Evolutionary conservation across 2,329 filamentous ascomycete species (phyloP), one percentile per base, ranked within the genome.

Genomic region (Aureobasidium zeae): DNA sequence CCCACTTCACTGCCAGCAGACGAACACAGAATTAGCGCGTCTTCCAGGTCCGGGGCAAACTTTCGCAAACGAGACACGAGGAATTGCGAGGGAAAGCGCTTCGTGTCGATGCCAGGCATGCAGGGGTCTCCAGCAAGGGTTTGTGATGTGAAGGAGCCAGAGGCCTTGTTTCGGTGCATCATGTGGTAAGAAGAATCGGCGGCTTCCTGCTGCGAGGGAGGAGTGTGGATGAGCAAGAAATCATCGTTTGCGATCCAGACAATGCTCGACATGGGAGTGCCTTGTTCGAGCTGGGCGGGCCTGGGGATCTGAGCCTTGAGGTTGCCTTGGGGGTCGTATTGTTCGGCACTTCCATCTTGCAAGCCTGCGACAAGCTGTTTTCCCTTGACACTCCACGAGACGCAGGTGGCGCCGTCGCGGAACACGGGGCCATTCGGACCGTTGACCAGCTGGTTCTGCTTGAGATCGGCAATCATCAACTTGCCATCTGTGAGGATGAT

Each of bases 291-390:
- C 46, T 72, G 72, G 5, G 85, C 79, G 2, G 89, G 86, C 47
- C 77, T 77, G 17, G 88, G 86, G 34, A 98, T 84, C 41, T 80
- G 72, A 25, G 74, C 87, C 64, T 89, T 91, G 20, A 76, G 71
- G 29, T 74, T 74, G 34, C 89, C 89, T 53, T 86, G 77, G 0
- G 83, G 85, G 6, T 84, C 86, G 75, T 96, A 81, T 61, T 95
- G 88, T 45, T 76, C 74, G 41, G 83, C 79, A 10, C 79, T 80
- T 46, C 91, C 91, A 63, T 95, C 78, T 5, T 72, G 79, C 53
- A 91, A 70, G 12, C 93, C 91, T 52, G 86, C 88, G 32, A 94
- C 81, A 31, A 98, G 70, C 59, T 96, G 89, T 61, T 94, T 98
- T 34, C 91, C 91, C 59, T 81, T 86, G 48, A 78, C 82, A 61